A percentile compares a stretch with the other conserved stretches of the same genome.
phyloP scores from a whole-genome alignment of 1,284 basidiomycete species.

The Mrakiaceae sp. region DNA sequence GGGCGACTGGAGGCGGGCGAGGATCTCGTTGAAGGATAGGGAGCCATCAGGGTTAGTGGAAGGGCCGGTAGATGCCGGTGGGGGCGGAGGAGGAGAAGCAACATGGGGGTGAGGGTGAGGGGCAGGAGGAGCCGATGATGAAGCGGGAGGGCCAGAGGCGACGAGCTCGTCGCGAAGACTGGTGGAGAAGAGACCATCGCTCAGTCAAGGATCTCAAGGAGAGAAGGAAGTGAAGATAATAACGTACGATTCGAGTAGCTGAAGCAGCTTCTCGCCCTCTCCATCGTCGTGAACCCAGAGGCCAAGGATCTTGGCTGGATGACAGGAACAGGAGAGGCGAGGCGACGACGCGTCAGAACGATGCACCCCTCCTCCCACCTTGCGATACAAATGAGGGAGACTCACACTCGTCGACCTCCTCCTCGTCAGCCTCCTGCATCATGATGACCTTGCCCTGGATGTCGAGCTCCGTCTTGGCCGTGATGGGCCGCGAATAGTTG shows the following conservation, averaged over 20 bases:
- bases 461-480: conserved; percentile 33
- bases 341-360: neutral
- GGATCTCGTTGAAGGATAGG: conserved; percentile 16
- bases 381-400: neutral
- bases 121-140: neutral
- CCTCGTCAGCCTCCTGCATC: conserved; percentile 9
- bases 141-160: neutral
- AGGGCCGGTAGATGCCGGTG: neutral
- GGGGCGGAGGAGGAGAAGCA: neutral
- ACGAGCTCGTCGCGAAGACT: neutral
- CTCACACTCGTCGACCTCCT: conserved; percentile 6
- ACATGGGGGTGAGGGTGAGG: neutral
- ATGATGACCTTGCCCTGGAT: conserved; percentile 36
- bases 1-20: conserved; percentile 14
- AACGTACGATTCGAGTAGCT: conserved; percentile 8
- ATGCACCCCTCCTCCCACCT: neutral
- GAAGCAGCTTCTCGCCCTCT: conserved; percentile 14
- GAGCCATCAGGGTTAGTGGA: conserved; percentile 9
- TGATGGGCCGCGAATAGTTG: conserved; percentile 32
- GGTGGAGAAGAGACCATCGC: neutral
- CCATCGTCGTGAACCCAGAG: conserved; percentile 14
- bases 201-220: neutral
- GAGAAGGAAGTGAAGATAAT: too few relatives aligned
- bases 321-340: neutral
- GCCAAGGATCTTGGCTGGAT: conserved; percentile 11